A percentile compares a stretch with the other conserved stretches of the same genome.
phyloP scores from a whole-genome alignment of 441 rosid species.

The Manihot esculenta region DNA sequence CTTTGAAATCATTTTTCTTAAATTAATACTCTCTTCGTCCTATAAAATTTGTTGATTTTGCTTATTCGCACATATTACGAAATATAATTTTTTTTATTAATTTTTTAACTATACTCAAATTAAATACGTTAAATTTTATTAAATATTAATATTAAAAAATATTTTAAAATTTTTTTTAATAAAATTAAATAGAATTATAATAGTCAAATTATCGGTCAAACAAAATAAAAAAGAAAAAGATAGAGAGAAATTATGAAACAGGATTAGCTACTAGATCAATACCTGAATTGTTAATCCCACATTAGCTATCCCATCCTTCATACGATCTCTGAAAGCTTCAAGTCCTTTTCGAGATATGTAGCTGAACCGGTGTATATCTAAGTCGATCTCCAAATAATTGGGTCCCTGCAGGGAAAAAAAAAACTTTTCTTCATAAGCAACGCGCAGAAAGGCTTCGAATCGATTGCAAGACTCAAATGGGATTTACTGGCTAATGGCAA shows the following conservation, averaged over 20 bases:
- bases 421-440: background rate
- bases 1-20: background rate
- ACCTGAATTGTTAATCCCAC: slow-evolving; percentile 90
- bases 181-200: no score
- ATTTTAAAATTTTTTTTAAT: no score
- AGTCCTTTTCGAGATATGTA: slow-evolving; percentile 87
- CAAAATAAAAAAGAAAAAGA: no score
- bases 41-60: no score
- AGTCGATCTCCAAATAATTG: slow-evolving; percentile 82
- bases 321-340: slow-evolving; percentile 71
- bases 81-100: no score
- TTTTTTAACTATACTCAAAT: no score
- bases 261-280: slow-evolving; percentile 13
- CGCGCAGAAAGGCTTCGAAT: background rate
- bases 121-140: no score
- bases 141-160: no score
- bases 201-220: no score
- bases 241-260: no score
- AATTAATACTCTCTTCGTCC: no score
- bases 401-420: slow-evolving; percentile 51
- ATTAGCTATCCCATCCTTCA: slow-evolving; percentile 61
- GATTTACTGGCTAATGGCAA: background rate
- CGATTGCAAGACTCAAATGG: background rate
- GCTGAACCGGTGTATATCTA: slow-evolving; percentile 82
- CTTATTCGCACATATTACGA: no score